A percentile compares a stretch with the other conserved stretches of the same genome.
Conservation (phyloP, 345 rosid species). For the Brassica nigra region DNA sequence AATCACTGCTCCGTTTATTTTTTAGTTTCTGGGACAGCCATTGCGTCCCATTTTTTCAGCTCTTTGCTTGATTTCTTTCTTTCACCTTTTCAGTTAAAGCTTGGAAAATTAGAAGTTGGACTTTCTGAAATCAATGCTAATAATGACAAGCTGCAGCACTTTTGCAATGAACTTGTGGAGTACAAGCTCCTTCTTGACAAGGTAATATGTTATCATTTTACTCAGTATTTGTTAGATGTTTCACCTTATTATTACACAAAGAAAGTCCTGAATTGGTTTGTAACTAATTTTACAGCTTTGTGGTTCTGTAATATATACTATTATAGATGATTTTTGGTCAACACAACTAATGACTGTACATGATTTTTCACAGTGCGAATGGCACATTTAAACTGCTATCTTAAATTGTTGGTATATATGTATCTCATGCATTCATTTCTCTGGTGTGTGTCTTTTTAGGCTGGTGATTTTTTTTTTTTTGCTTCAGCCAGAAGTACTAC, state of each 20-base stretch:
- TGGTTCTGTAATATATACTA: too few relatives aligned
- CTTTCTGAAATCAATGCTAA: constrained; percentile 33
- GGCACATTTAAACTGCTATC: constrained; percentile 10
- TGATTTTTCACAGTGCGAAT: background rate
- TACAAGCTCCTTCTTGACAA: constrained; percentile 83
- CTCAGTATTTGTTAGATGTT: background rate
- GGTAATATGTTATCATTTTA: constrained; percentile 47
- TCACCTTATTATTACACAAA: background rate
- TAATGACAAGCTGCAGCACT: too few relatives aligned
- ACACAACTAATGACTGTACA: background rate
- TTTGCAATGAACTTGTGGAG: constrained; percentile 85
- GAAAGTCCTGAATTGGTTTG: background rate
- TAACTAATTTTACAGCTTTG: too few relatives aligned
- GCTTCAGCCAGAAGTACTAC: constrained; percentile 72
- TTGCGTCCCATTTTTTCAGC: constrained; percentile 7
- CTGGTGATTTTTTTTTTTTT: constrained; percentile 72
- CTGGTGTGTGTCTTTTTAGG: constrained; percentile 45
- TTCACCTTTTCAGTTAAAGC: constrained; percentile 57
- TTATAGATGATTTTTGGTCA: background rate
- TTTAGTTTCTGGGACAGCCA: background rate
- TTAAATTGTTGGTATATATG: background rate
- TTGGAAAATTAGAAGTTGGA: constrained; percentile 80
- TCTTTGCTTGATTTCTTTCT: constrained; percentile 23
- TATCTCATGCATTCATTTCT: constrained; percentile 6
- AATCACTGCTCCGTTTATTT: too few relatives aligned